Conservation (phyloP, 805 yeast species). For the Tetrapisispora fleetii region DNA sequence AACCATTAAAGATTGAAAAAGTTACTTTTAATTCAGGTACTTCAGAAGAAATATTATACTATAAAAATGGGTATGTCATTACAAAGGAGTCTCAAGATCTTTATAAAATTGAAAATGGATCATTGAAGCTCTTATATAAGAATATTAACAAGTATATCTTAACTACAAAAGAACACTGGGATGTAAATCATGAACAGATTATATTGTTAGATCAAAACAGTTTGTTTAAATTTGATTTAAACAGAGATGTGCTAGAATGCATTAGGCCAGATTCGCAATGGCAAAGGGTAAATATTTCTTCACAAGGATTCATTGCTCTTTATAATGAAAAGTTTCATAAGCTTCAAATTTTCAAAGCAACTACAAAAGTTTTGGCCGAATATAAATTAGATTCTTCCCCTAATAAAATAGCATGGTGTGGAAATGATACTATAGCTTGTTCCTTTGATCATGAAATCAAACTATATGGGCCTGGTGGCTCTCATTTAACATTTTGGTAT, state of each 20-base stretch:
- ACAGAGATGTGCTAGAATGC: slow-evolving; percentile 2
- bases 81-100: slow-evolving; percentile 17
- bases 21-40: slow-evolving; percentile 6
- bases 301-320: slow-evolving; percentile 37
- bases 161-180: slow-evolving; percentile 25
- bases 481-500: slow-evolving; percentile 40
- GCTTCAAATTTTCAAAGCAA: slow-evolving; percentile 39
- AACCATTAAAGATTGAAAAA: slow-evolving; percentile 13
- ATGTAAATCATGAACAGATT: slow-evolving; percentile 10
- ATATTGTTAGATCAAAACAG: slow-evolving; percentile 19
- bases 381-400: slow-evolving; percentile 29
- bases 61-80: slow-evolving; percentile 14
- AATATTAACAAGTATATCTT: slow-evolving; percentile 17
- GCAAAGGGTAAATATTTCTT: slow-evolving; percentile 22
- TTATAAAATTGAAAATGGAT: slow-evolving; percentile 5
- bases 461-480: slow-evolving; percentile 58
- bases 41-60: slow-evolving; percentile 26
- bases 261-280: slow-evolving; percentile 14
- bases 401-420: slow-evolving; percentile 65
- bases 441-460: slow-evolving; percentile 51
- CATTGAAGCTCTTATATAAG: slow-evolving; percentile 9
- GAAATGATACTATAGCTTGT: slow-evolving; percentile 67
- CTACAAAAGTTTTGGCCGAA: slow-evolving; percentile 19
- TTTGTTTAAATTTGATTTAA: slow-evolving; percentile 11
- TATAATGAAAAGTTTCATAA: slow-evolving; percentile 33